Conservation (phyloP, 73 alveolate species). For the Durusdinium trenchii region DNA sequence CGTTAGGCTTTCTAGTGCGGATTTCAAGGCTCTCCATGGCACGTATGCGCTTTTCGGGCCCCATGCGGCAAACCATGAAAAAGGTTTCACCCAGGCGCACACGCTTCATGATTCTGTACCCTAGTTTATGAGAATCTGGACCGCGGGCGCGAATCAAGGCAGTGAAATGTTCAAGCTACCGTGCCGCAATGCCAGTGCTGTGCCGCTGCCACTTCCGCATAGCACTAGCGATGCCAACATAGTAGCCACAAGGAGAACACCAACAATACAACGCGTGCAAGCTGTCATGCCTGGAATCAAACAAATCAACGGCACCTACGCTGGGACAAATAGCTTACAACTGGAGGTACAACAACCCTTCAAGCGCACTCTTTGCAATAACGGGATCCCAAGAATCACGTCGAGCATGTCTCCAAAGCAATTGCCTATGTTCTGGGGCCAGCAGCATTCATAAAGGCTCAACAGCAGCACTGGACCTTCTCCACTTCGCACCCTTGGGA, state of each 20-base stretch:
- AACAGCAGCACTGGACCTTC: not conserved
- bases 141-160: not conserved
- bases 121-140: not conserved
- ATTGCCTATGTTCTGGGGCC: not conserved
- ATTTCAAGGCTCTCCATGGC: not conserved
- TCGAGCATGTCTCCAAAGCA: not conserved
- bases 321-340: not conserved
- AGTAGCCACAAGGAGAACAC: not conserved
- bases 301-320: not conserved
- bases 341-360: not conserved
- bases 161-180: not conserved
- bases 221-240: not conserved
- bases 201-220: not conserved
- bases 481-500: not conserved
- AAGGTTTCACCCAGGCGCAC: not conserved
- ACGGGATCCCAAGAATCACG: not conserved
- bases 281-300: not conserved
- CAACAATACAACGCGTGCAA: not conserved
- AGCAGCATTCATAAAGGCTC: not conserved
- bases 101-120: not conserved
- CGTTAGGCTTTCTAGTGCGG: not conserved
- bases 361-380: not conserved
- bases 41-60: not conserved
- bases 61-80: conserved; percentile 13
- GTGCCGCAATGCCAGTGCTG: not conserved